Conservation (phyloP, 257 asterid genomes). For the Primulina tabacum region DNA sequence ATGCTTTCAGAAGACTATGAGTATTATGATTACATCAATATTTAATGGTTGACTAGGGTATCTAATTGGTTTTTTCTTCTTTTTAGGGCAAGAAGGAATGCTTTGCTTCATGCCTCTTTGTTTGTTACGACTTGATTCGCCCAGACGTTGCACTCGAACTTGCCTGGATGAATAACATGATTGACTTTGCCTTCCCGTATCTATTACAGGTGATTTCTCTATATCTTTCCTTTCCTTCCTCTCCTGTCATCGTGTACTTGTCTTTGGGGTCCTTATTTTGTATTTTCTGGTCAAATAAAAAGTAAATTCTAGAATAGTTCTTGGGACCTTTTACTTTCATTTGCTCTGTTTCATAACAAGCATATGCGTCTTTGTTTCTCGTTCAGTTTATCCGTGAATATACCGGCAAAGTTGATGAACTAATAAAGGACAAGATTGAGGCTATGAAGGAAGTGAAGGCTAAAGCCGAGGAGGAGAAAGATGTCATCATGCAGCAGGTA, state of each 20-base stretch:
- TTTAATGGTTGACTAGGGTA: slow-evolving; percentile 12
- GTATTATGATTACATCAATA: neutral
- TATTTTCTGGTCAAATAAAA: neutral
- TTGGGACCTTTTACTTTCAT: neutral
- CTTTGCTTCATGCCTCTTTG: slow-evolving; percentile 90
- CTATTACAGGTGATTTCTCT: slow-evolving; percentile 79
- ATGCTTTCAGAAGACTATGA: slow-evolving; percentile 2
- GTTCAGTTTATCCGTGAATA: slow-evolving; percentile 56
- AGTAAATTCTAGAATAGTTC: neutral
- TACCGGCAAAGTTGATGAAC: slow-evolving; percentile 57
- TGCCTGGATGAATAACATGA: slow-evolving; percentile 94
- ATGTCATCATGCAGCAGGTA: slow-evolving; percentile 52
- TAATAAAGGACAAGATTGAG: slow-evolving; percentile 51
- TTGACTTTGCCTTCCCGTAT: slow-evolving; percentile 90
- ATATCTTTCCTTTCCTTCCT: neutral
- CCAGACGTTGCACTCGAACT: slow-evolving; percentile 87
- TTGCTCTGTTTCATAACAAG: neutral
- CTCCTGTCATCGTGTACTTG: neutral
- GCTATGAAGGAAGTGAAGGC: slow-evolving; percentile 50
- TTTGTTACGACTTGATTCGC: slow-evolving; percentile 87
- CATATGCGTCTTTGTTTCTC: neutral
- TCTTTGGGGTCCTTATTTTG: neutral
- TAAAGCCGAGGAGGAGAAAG: slow-evolving; percentile 49
- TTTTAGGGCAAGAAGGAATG: slow-evolving; percentile 94
- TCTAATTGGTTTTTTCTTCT: slow-evolving; percentile 14